These are phyloP conservation scores for Orobanche coerulescens DNA, from an alignment of 257 asterid genomes.

Conservation along the genomic window DNA sequence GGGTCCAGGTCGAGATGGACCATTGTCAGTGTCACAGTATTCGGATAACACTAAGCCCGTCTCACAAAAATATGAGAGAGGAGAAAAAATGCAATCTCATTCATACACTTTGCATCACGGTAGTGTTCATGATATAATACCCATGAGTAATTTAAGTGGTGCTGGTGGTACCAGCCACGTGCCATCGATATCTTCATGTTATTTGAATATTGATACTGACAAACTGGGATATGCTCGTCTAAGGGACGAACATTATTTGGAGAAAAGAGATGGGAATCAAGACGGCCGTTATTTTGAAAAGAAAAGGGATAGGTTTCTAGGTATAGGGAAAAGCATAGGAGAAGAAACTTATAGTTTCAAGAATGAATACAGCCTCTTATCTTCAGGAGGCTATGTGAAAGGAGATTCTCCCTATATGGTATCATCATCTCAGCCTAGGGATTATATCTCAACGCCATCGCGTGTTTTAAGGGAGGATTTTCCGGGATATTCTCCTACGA, in stretches of 20 bases:
- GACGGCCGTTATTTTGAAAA: slow-evolving; percentile 24
- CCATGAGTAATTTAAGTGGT: slow-evolving; percentile 17
- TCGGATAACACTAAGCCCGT: slow-evolving; percentile 24
- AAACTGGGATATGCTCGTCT: slow-evolving; percentile 21
- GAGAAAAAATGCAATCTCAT: slow-evolving; percentile 28
- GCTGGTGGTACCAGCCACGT: slow-evolving; percentile 20
- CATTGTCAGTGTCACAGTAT: slow-evolving; percentile 17
- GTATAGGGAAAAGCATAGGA: slow-evolving; percentile 21
- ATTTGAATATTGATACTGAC: slow-evolving; percentile 25
- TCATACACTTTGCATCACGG: slow-evolving; percentile 29
- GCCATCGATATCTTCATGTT: slow-evolving; percentile 27
- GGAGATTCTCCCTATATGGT: slow-evolving; percentile 26
- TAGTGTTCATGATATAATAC: slow-evolving; percentile 24
- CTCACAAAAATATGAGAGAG: slow-evolving; percentile 32
- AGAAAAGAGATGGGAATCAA: slow-evolving; percentile 29
- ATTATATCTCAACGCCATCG: slow-evolving; percentile 18
- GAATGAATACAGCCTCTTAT: slow-evolving; percentile 27
- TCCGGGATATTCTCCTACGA: slow-evolving; percentile 21
- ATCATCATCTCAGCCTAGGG: slow-evolving; percentile 33
- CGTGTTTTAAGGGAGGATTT: slow-evolving; percentile 25
- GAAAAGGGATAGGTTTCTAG: slow-evolving; percentile 28
- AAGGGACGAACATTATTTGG: slow-evolving; percentile 24
- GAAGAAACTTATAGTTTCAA: slow-evolving; percentile 20
- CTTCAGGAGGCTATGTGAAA: slow-evolving; percentile 25
- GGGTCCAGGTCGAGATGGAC: slow-evolving; percentile 23